Percentiles rank a stretch among this genome's conserved stretches.
Evolutionary conservation across 192 early-diverging fungal genomes (phyloP).

Genomic region (Globomyces pollinis-pini): DNA sequence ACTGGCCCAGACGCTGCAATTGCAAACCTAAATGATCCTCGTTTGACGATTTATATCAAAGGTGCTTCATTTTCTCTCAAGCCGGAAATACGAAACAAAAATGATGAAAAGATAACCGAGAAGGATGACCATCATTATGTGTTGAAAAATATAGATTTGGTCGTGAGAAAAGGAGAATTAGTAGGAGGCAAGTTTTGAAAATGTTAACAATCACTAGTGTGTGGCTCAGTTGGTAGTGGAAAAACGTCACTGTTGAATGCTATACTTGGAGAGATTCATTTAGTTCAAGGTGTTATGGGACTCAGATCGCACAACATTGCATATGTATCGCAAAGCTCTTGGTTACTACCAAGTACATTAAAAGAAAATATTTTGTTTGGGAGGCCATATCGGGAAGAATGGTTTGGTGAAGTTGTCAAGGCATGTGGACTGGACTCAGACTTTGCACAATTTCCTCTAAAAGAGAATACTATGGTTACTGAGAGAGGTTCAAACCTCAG

Average conservation of each 20-base stretch:
- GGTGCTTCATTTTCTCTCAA: slow-evolving; percentile 11
- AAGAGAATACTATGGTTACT: slow-evolving; percentile 29
- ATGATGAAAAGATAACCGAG: slow-evolving; percentile 25
- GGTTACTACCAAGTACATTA: slow-evolving; percentile 32
- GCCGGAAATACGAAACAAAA: slow-evolving; percentile 9
- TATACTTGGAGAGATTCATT: slow-evolving; percentile 37
- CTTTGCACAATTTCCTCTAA: slow-evolving; percentile 19
- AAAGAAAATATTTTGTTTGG: slow-evolving; percentile 44
- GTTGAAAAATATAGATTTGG: slow-evolving; percentile 26
- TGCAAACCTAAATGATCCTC: not conserved
- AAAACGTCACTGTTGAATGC: slow-evolving; percentile 36
- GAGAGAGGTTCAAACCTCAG: slow-evolving; percentile 34
- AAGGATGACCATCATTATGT: not conserved
- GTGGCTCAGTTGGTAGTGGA: slow-evolving; percentile 41
- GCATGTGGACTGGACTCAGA: slow-evolving; percentile 38
- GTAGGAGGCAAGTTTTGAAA: slow-evolving; percentile 7
- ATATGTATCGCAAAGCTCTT: slow-evolving; percentile 35
- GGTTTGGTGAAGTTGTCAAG: slow-evolving; percentile 29
- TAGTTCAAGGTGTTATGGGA: slow-evolving; percentile 7
- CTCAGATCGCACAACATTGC: slow-evolving; percentile 22
- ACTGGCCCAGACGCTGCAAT: not conserved
- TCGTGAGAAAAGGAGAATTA: slow-evolving; percentile 21
- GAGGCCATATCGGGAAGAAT: slow-evolving; percentile 13
- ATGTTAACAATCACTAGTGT: too few species aligned
- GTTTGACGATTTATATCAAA: slow-evolving; percentile 10